phyloP scores from a whole-genome alignment of 192 early-diverging fungal genomes.

The Podila minutissima region DNA sequence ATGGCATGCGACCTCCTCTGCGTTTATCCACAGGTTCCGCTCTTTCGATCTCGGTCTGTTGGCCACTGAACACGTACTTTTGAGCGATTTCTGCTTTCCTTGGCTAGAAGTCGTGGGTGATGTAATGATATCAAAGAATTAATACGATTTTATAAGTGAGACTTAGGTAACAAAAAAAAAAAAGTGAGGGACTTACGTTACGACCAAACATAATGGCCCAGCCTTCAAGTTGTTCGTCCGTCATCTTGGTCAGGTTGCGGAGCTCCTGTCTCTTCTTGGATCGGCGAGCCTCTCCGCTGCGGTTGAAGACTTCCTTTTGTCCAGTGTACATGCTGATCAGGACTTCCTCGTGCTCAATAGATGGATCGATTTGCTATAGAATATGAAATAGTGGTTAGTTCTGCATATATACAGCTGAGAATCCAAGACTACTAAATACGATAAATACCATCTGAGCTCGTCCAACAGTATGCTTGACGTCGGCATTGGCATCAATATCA shows the following conservation, averaged over 20 bases:
- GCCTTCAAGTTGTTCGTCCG: slow-evolving; percentile 93
- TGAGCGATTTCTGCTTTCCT: slow-evolving; percentile 27
- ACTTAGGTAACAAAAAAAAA: not conserved
- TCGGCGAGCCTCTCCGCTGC: slow-evolving; percentile 66
- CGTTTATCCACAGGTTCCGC: slow-evolving; percentile 25
- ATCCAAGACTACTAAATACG: not conserved
- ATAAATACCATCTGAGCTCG: not conserved
- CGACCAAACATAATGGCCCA: slow-evolving; percentile 90
- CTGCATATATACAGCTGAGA: not conserved
- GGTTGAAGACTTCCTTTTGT: slow-evolving; percentile 73
- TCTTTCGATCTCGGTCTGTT: slow-evolving; percentile 18
- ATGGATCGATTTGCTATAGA: slow-evolving; percentile 58
- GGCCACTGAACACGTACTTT: slow-evolving; percentile 46
- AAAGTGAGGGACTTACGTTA: slow-evolving; percentile 66
- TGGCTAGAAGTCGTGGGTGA: slow-evolving; percentile 9
- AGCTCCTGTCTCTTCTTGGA: slow-evolving; percentile 67
- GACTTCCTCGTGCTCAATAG: slow-evolving; percentile 66
- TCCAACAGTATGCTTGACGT: slow-evolving; percentile 11
- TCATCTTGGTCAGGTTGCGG: slow-evolving; percentile 74
- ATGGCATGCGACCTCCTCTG: slow-evolving; percentile 36
- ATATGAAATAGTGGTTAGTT: not conserved
- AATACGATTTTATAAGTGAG: not conserved
- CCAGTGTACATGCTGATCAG: slow-evolving; percentile 68
- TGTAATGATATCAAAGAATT: not conserved
- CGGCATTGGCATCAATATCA: slow-evolving; percentile 59